Evolutionary conservation across 2,329 filamentous ascomycete species (phyloP).

Genomic region (Cytospora piceae): DNA sequence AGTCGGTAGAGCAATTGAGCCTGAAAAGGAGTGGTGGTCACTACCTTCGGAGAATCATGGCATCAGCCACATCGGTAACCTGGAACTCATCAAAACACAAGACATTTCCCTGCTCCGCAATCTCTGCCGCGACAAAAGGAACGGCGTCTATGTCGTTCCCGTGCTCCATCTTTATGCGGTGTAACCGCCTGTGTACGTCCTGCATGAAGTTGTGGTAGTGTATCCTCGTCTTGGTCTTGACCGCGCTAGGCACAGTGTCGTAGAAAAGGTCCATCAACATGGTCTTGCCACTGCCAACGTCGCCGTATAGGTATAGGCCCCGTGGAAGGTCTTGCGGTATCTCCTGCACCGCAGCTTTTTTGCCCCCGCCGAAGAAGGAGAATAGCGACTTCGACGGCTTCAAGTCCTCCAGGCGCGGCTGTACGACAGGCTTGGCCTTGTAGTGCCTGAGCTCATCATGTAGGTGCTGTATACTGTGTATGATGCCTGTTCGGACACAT

Average conservation of each 20-base stretch:
- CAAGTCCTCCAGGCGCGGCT: conserved; percentile 74
- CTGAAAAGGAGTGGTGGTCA: conserved; percentile 17
- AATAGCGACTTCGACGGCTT: conserved; percentile 62
- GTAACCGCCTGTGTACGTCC: conserved; percentile 87
- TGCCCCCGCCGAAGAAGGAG: conserved; percentile 63
- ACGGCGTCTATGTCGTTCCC: conserved; percentile 89
- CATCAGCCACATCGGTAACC: conserved; percentile 96
- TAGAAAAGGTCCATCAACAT: conserved; percentile 99
- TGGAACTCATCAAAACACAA: conserved; percentile 99
- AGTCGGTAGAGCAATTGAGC: not conserved
- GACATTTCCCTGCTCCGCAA: conserved; percentile 82
- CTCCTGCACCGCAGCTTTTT: conserved; percentile 46
- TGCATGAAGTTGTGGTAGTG: conserved; percentile 99
- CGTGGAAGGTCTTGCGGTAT: conserved; percentile 79
- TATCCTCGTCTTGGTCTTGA: conserved; percentile 84
- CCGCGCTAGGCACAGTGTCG: conserved; percentile 81
- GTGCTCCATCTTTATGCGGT: conserved; percentile 85
- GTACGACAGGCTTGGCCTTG: conserved; percentile 71
- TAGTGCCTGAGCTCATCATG: conserved; percentile 82
- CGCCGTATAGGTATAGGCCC: conserved; percentile 92
- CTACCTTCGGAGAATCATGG: conserved; percentile 88
- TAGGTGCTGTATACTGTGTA: conserved; percentile 85
- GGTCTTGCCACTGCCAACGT: conserved; percentile 96
- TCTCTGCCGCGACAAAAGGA: conserved; percentile 91
- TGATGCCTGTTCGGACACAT: conserved; percentile 65